Base-by-base conservation (phyloP, 140 eudicot genomes). In the Cichorium intybus region DNA sequence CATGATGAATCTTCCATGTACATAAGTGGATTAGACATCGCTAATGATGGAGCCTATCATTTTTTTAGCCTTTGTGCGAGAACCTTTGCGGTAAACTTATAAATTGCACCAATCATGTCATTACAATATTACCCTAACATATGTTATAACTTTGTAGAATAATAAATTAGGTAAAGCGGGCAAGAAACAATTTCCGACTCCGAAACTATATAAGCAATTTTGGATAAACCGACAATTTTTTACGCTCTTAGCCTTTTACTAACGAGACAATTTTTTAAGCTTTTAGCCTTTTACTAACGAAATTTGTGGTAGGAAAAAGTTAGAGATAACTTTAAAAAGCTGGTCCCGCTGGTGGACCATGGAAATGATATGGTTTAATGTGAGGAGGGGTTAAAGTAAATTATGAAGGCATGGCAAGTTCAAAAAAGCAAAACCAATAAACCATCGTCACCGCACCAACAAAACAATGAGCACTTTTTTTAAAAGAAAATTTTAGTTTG, bases 351-450 rank as follows among this genome's bases (percentile, higher is more conserved):
- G 60, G 61, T 56, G 73, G 79, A 31, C 68, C 62, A 74, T 52
- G 52, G 70, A 59, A 67, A 75, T 75, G 50, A 75, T 75, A 20
- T 39, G 57, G 80, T 67, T 60, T 75, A 60, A 34, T 59, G 56
- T 67, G 68, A 24, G 46, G 56, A 15, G 15, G 16, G 47, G 28
- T 58, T 56, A 74, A 66, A 51, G 15, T 47, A 43, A 58, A 60
- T 75, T 11, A 74, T 66, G 63, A 58, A 67, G 75, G 64, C 79
- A 75, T 60, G 70, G 50, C 72, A 50, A 64, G 50, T 67, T 59
- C 49, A 75, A 75, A 59, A 39, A 31, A 51, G 49, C 54, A 66
- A 58, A 24, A 28, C 26, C 60, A 75, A 59, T 45, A 58, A 24
- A 28, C 26, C 60, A 75, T 67, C 52, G 60, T 75, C 52, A 60